phyloP scores from a whole-genome alignment of 2,329 filamentous ascomycete species.

The Penicillium expansum region DNA sequence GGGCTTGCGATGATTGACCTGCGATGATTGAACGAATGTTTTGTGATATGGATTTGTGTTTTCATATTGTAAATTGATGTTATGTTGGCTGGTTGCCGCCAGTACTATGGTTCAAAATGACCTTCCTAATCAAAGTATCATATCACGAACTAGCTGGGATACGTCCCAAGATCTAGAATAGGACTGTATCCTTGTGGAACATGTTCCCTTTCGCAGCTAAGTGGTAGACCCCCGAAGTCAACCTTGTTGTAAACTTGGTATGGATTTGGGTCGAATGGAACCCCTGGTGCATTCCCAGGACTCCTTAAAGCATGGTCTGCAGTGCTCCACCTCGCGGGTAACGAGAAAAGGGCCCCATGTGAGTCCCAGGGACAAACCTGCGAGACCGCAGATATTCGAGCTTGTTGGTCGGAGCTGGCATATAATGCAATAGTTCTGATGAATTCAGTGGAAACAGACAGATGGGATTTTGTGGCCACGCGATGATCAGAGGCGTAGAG shows the following conservation, averaged over 20 bases:
- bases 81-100: neutral
- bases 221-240: neutral
- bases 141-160: neutral
- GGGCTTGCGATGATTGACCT: neutral
- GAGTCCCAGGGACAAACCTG: neutral
- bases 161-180: neutral
- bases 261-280: neutral
- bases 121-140: neutral
- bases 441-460: neutral
- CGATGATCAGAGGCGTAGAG: neutral
- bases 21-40: constrained; percentile 1
- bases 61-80: neutral
- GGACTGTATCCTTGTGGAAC: neutral
- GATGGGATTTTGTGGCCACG: neutral
- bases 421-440: neutral
- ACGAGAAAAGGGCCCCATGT: neutral
- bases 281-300: neutral
- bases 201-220: neutral
- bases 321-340: neutral
- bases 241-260: neutral
- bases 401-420: neutral
- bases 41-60: neutral
- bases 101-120: neutral
- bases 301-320: neutral
- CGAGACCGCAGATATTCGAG: neutral